Evolutionary conservation across 306 rosid species (phyloP).

Genomic region (Casuarina equisetifolia): DNA sequence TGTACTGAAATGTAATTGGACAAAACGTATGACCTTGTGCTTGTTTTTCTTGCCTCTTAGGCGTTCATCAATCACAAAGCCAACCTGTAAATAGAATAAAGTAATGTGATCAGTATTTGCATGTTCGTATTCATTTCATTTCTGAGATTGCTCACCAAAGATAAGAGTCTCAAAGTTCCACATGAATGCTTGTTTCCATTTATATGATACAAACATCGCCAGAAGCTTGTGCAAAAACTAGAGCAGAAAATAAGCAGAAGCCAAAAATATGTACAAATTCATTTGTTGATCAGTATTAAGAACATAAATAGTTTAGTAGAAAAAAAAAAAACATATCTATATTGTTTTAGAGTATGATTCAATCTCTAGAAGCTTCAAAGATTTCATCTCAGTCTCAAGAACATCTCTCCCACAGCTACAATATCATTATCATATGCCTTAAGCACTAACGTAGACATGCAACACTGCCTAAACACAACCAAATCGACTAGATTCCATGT

Average conservation of each 20-base stretch:
- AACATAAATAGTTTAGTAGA: not conserved
- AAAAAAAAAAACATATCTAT: not conserved
- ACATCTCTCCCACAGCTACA: not conserved
- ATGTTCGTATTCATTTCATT: conserved; percentile 12
- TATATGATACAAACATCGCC: not conserved
- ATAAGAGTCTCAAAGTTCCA: not conserved
- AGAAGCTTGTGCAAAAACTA: not conserved
- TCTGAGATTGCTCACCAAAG: not conserved
- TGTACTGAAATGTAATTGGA: not conserved
- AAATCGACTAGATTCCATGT: not conserved
- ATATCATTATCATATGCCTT: not conserved
- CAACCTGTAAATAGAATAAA: conserved; percentile 51
- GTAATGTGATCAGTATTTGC: conserved; percentile 12
- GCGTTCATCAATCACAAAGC: conserved; percentile 92
- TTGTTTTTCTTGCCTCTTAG: conserved; percentile 72
- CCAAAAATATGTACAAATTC: not conserved
- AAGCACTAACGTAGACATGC: not conserved
- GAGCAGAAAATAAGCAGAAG: not conserved
- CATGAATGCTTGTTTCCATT: not conserved
- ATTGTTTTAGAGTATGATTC: not conserved
- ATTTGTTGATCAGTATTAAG: not conserved
- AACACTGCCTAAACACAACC: not conserved
- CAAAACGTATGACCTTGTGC: conserved; percentile 55
- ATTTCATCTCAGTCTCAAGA: not conserved
- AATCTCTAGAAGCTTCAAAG: not conserved